Conservation (phyloP, 2,329 filamentous ascomycete genomes). For the Bisporella sp. region DNA sequence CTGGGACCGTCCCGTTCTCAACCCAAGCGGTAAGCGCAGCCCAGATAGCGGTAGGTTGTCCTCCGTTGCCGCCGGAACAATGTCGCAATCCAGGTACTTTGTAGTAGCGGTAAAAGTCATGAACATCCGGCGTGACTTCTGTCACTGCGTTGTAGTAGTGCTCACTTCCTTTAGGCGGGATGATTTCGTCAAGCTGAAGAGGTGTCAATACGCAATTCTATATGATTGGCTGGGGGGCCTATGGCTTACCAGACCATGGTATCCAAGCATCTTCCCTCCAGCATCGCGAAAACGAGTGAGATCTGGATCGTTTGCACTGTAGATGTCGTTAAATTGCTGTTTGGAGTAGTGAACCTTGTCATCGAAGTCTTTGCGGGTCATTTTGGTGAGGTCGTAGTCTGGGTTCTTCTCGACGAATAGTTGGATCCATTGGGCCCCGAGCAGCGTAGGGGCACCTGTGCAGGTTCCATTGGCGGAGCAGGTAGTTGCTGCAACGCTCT, state of each 20-base stretch:
- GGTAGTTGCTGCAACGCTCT: neutral
- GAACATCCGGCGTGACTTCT: neutral
- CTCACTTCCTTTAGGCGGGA: constrained; percentile 8
- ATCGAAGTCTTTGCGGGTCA: neutral
- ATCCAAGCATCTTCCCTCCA: constrained; percentile 13
- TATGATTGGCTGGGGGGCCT: too few species aligned
- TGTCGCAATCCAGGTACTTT: constrained; percentile 27
- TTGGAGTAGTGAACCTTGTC: neutral
- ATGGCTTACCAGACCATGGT: constrained; percentile 11
- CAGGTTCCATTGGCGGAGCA: constrained; percentile 6
- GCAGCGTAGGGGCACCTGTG: constrained; percentile 24
- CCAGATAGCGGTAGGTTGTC: constrained; percentile 15
- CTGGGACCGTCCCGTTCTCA: constrained; percentile 25
- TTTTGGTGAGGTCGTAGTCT: constrained; percentile 10
- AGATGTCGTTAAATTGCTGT: constrained; percentile 6
- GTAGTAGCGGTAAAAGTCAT: constrained; percentile 24
- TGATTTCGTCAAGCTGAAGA: neutral
- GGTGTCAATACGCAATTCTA: too few species aligned
- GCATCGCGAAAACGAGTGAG: constrained; percentile 5
- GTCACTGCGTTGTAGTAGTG: constrained; percentile 16
- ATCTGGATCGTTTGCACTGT: constrained; percentile 12
- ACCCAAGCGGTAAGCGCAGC: constrained; percentile 25
- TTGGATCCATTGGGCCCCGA: constrained; percentile 26
- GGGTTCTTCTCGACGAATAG: constrained; percentile 28
- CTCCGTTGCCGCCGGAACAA: constrained; percentile 20